phyloP scores from a whole-genome alignment of 2,329 filamentous ascomycete genomes.

The Xylariales sp. region DNA sequence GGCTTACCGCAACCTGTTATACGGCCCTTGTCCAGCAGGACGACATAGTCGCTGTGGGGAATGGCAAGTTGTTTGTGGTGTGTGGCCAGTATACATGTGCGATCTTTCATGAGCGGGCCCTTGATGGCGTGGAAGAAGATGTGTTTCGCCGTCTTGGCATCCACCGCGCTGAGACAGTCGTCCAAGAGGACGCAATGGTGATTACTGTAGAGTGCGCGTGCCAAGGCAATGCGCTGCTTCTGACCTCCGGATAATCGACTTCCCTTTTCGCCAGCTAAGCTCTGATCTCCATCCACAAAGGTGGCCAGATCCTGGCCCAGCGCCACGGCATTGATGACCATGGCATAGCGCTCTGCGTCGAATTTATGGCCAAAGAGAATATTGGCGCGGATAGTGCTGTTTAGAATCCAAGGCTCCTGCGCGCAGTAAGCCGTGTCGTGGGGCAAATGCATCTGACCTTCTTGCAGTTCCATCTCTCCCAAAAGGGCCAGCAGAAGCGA shows the following conservation, averaged over 20 bases:
- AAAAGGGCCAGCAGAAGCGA: no score
- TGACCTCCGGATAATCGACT: constrained; percentile 82
- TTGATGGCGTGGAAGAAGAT: constrained; percentile 73
- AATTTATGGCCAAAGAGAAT: constrained; percentile 72
- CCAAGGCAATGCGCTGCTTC: constrained; percentile 76
- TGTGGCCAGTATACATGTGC: constrained; percentile 75
- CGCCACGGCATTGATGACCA: constrained; percentile 68
- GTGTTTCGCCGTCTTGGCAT: constrained; percentile 75
- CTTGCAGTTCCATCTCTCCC: no score
- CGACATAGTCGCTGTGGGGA: no score
- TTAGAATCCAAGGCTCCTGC: constrained; percentile 82
- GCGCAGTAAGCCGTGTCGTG: constrained; percentile 76
- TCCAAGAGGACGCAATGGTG: constrained; percentile 74
- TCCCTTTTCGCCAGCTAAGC: constrained; percentile 79
- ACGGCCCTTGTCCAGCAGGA: no score
- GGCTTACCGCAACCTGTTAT: no score
- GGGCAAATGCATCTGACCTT: no score
- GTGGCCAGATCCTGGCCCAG: constrained; percentile 72
- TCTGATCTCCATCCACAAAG: constrained; percentile 70
- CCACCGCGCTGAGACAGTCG: constrained; percentile 79
- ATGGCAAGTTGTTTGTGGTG: no score
- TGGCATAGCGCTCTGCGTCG: constrained; percentile 63
- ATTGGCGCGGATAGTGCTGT: constrained; percentile 72
- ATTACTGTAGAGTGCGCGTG: constrained; percentile 73
- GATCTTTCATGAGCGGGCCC: constrained; percentile 62